Evolutionary conservation across 2,329 filamentous ascomycete species (phyloP).

Genomic region (Fusarium penzigii): DNA sequence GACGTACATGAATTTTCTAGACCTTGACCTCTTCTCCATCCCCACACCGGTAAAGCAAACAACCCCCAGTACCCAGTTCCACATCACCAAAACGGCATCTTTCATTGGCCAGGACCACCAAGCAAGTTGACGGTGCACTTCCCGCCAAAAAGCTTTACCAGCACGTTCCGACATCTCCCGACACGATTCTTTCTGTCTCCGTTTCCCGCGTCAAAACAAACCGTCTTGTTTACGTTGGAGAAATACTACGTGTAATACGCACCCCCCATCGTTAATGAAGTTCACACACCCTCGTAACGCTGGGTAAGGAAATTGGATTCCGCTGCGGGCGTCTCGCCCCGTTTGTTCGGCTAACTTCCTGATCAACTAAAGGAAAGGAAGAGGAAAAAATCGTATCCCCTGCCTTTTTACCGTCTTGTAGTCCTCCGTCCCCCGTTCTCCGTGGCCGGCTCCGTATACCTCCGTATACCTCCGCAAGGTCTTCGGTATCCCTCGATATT

Average conservation of each 20-base stretch:
- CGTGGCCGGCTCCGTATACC: slow-evolving; percentile 19
- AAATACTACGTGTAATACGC: slow-evolving; percentile 12
- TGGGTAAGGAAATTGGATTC: slow-evolving; percentile 5
- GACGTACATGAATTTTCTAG: slow-evolving; percentile 14
- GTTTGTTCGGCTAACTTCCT: slow-evolving; percentile 29
- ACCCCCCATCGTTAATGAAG: slow-evolving; percentile 1
- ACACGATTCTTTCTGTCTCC: slow-evolving; percentile 20
- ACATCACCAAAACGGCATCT: neutral
- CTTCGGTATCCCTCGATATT: slow-evolving; percentile 7
- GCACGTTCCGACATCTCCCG: slow-evolving; percentile 24
- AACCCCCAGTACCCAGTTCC: neutral
- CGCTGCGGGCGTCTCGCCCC: slow-evolving; percentile 26
- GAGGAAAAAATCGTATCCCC: neutral
- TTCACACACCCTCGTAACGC: slow-evolving; percentile 2
- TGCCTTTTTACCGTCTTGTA: too few species aligned
- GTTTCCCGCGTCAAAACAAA: slow-evolving; percentile 22
- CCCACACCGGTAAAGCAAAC: neutral
- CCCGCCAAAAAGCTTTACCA: slow-evolving; percentile 8
- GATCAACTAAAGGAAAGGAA: neutral
- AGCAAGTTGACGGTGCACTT: neutral
- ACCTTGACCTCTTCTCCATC: slow-evolving; percentile 6
- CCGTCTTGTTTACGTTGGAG: slow-evolving; percentile 27
- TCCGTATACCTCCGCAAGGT: slow-evolving; percentile 13
- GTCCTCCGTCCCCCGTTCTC: slow-evolving; percentile 13
- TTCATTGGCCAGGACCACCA: slow-evolving; percentile 10